These are phyloP conservation scores for Themeda triandra DNA, from an alignment of 176 grass and related monocot genomes.

Conservation along the genomic window DNA sequence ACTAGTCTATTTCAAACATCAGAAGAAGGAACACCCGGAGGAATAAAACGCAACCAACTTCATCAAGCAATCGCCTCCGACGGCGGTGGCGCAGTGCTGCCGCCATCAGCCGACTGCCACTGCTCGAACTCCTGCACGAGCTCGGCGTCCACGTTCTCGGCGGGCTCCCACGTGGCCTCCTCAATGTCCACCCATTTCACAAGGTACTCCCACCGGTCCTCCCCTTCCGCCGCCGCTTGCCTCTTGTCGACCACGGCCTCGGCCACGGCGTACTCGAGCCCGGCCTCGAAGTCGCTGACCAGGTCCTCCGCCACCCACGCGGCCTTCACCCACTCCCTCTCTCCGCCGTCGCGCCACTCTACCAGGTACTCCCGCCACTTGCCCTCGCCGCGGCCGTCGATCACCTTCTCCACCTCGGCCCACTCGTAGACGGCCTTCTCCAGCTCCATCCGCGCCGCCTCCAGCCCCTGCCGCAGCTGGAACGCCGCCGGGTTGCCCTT, in stretches of 20 bases:
- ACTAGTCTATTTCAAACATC: no score
- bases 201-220: constrained; percentile 70
- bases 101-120: neutral
- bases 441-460: constrained; percentile 67
- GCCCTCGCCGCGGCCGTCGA: constrained; percentile 75
- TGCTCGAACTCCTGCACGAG: constrained; percentile 81
- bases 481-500: constrained; percentile 69
- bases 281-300: constrained; percentile 70
- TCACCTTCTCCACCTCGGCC: constrained; percentile 85
- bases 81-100: neutral
- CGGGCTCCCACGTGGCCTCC: constrained; percentile 90
- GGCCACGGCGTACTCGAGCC: constrained; percentile 85
- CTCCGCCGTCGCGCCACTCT: constrained; percentile 86
- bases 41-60: neutral
- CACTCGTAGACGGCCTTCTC: constrained; percentile 95
- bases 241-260: constrained; percentile 57
- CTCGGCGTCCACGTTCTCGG: constrained; percentile 76
- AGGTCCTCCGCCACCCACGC: constrained; percentile 83
- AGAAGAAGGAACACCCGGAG: neutral
- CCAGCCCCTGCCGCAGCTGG: constrained; percentile 63
- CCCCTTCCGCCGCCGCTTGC: constrained; percentile 41
- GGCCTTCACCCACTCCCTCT: constrained; percentile 88
- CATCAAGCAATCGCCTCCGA: constrained; percentile 26
- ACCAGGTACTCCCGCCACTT: constrained; percentile 82
- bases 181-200: constrained; percentile 89